Evolutionary conservation across 805 yeast genomes (phyloP).

Genomic region (Starmerella vaccinii): DNA sequence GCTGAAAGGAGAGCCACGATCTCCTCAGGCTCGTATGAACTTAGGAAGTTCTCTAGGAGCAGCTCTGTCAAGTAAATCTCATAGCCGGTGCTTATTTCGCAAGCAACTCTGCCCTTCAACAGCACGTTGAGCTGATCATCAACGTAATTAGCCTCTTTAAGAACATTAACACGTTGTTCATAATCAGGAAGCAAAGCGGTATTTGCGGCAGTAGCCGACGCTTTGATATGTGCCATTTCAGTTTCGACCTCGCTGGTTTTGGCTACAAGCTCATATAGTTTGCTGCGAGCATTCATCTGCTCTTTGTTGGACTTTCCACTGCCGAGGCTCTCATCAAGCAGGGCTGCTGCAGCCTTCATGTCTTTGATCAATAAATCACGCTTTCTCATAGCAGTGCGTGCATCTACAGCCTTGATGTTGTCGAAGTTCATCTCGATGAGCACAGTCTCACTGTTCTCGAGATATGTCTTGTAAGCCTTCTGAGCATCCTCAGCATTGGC

Average conservation of each 20-base stretch:
- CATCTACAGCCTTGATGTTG: constrained; percentile 2
- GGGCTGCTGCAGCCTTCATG: not conserved
- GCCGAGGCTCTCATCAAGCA: not conserved
- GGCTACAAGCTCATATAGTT: not conserved
- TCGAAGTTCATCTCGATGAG: not conserved
- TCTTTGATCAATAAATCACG: not conserved
- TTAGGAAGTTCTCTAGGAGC: constrained; percentile 80
- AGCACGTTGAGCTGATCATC: constrained; percentile 63
- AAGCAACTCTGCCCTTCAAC: constrained; percentile 36
- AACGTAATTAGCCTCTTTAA: constrained; percentile 68
- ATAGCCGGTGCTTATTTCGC: constrained; percentile 64
- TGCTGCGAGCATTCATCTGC: not conserved
- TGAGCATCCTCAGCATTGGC: not conserved
- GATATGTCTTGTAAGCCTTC: not conserved
- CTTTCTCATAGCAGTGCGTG: not conserved
- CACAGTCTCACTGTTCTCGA: not conserved
- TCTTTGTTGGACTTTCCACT: not conserved
- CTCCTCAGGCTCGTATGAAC: constrained; percentile 89
- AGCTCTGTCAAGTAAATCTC: constrained; percentile 90
- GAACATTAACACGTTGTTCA: constrained; percentile 73
- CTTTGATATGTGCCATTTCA: constrained; percentile 18
- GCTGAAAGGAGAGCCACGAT: constrained; percentile 89
- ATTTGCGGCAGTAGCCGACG: constrained; percentile 72
- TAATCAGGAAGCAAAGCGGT: constrained; percentile 86
- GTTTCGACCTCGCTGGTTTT: constrained; percentile 2